These are phyloP conservation scores for Tilletia indica DNA, from an alignment of 1,284 basidiomycete species.

Conservation along the genomic window DNA sequence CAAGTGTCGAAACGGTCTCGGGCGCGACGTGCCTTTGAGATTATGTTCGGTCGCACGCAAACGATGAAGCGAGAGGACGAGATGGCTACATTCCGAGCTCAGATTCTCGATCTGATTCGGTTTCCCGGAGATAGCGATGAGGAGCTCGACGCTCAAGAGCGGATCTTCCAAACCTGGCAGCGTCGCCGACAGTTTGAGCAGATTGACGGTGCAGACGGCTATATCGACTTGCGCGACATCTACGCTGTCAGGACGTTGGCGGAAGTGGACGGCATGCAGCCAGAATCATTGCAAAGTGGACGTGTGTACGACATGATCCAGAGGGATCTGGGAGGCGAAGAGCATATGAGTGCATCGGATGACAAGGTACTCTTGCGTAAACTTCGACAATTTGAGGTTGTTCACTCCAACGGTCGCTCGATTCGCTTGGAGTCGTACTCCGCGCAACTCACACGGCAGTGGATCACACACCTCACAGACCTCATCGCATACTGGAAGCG, in stretches of 20 bases:
- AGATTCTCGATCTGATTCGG: constrained; percentile 41
- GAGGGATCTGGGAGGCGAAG: constrained; percentile 69
- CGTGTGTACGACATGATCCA: constrained; percentile 55
- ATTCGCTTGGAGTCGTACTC: constrained; percentile 67
- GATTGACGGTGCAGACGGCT: constrained; percentile 67
- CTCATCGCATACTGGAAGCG: constrained; percentile 74
- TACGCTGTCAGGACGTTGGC: constrained; percentile 63
- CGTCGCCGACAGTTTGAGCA: constrained; percentile 66
- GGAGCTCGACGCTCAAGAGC: constrained; percentile 36
- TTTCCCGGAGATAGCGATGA: constrained; percentile 34
- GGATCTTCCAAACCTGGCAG: constrained; percentile 44
- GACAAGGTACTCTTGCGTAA: constrained; percentile 62
- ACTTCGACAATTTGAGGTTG: constrained; percentile 73
- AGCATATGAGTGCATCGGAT: constrained; percentile 60
- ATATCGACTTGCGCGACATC: constrained; percentile 69
- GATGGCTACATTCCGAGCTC: constrained; percentile 55
- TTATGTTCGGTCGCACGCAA: constrained; percentile 33
- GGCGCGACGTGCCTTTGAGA: constrained; percentile 25
- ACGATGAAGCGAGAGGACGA: constrained; percentile 39
- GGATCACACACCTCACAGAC: constrained; percentile 70
- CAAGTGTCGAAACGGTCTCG: background rate
- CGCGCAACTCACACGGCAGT: constrained; percentile 67
- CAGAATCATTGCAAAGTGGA: background rate
- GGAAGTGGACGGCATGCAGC: background rate
- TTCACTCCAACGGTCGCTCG: constrained; percentile 68